These are phyloP conservation scores for Colletotrichum magnum DNA, from an alignment of 2,329 filamentous ascomycete genomes.

Conservation along the genomic window DNA sequence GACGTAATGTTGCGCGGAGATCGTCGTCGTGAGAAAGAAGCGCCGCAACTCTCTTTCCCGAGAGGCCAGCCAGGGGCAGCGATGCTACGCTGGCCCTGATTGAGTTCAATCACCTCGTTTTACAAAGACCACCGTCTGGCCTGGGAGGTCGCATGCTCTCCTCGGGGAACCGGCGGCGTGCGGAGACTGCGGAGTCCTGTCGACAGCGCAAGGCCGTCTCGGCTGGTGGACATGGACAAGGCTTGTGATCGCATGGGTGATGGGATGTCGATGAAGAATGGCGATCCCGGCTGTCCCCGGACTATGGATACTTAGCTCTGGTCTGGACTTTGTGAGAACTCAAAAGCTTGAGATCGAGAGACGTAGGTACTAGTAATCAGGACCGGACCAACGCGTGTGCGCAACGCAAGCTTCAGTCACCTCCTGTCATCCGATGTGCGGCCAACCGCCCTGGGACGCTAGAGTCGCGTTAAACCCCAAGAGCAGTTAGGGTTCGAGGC, in stretches of 20 bases:
- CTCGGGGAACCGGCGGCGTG: conserved; percentile 26
- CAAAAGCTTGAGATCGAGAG: too few relatives aligned
- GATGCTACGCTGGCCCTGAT: conserved; percentile 24
- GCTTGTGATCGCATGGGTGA: neutral
- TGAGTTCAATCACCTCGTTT: neutral
- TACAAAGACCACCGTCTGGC: neutral
- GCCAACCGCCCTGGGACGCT: neutral
- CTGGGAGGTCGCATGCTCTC: neutral
- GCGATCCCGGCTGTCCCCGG: neutral
- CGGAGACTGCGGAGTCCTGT: conserved; percentile 23
- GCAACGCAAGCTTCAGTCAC: neutral
- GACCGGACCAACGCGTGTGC: too few relatives aligned
- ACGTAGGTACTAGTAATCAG: too few relatives aligned
- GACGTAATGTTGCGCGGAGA: conserved; percentile 25
- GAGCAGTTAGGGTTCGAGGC: neutral
- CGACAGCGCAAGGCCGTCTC: conserved; percentile 5
- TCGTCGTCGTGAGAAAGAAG: conserved; percentile 13
- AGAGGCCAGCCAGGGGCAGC: neutral
- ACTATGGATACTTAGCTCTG: neutral
- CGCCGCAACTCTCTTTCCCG: neutral
- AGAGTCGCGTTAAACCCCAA: conserved; percentile 4
- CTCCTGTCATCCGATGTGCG: conserved; percentile 30
- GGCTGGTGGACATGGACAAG: neutral
- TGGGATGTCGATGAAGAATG: neutral
- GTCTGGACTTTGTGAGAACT: neutral